Conservation (phyloP, 2,329 filamentous ascomycete species). For the Penicillium thymicola region DNA sequence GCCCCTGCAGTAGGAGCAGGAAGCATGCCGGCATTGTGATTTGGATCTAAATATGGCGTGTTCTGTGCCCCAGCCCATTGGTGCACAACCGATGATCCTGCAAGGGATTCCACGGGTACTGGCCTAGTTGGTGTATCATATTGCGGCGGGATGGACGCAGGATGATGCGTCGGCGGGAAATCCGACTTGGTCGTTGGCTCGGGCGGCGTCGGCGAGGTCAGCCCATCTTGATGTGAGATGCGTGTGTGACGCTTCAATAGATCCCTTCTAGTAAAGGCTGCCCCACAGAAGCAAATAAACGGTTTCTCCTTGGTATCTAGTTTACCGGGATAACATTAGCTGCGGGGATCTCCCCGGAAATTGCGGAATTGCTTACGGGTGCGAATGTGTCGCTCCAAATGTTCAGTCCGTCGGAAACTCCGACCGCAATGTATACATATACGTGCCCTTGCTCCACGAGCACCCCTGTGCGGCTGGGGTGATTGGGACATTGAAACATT, state of each 20-base stretch:
- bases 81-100: constrained; percentile 20
- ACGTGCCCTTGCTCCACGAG: constrained; percentile 31
- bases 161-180: constrained; percentile 19
- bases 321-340: constrained; percentile 1
- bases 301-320: constrained; percentile 38
- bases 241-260: constrained; percentile 35
- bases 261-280: constrained; percentile 36
- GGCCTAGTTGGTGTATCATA: constrained; percentile 23
- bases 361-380: constrained; percentile 29
- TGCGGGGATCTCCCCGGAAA: not conserved
- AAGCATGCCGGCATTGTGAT: constrained; percentile 19
- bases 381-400: constrained; percentile 37
- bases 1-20: constrained; percentile 13
- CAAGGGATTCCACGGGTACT: constrained; percentile 22
- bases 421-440: constrained; percentile 36
- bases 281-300: constrained; percentile 37
- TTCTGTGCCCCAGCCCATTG: constrained; percentile 30
- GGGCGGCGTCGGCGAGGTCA: constrained; percentile 31
- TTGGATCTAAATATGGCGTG: constrained; percentile 26
- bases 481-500: constrained; percentile 34
- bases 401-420: constrained; percentile 34
- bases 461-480: constrained; percentile 21
- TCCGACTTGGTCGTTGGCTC: constrained; percentile 18
- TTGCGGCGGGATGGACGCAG: constrained; percentile 13
- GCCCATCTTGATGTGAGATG: constrained; percentile 32